Evolutionary conservation across 2,329 filamentous ascomycete genomes (phyloP).

Genomic region (Fusarium foetens): DNA sequence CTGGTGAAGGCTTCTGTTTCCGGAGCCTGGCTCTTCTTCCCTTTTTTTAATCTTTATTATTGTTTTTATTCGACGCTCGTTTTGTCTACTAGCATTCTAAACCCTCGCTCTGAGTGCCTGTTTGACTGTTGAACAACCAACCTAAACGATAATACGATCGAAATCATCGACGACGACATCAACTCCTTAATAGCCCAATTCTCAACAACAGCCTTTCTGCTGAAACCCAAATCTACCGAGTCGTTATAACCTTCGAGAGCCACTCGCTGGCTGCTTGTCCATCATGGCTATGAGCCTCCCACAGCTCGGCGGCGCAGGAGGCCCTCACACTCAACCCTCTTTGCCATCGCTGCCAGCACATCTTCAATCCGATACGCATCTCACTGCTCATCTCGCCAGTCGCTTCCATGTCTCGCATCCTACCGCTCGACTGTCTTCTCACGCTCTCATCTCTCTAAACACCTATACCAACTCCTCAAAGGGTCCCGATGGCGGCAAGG

Average conservation of each 20-base stretch:
- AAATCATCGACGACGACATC: constrained; percentile 13
- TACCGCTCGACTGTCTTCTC: constrained; percentile 88
- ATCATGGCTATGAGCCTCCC: constrained; percentile 71
- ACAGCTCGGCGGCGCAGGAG: constrained; percentile 61
- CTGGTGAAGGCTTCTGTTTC: constrained; percentile 37
- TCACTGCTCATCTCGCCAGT: constrained; percentile 84
- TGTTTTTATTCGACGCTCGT: constrained; percentile 42
- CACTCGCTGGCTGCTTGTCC: constrained; percentile 49
- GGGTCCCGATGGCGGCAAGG: constrained; percentile 88
- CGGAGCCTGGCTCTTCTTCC: constrained; percentile 28
- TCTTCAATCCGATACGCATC: constrained; percentile 79
- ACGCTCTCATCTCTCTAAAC: constrained; percentile 91
- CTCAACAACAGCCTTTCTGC: background rate
- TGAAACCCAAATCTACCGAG: constrained; percentile 23
- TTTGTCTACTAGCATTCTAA: constrained; percentile 34
- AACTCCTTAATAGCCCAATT: constrained; percentile 7
- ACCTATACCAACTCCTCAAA: constrained; percentile 91
- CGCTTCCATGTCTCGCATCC: constrained; percentile 93
- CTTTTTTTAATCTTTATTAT: constrained; percentile 19
- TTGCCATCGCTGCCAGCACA: constrained; percentile 88
- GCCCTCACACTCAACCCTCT: constrained; percentile 83
- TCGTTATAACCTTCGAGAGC: constrained; percentile 33
- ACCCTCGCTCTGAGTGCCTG: constrained; percentile 40
- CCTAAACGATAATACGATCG: constrained; percentile 7
- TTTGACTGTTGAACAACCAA: constrained; percentile 17